Evolutionary conservation across 345 rosid species (phyloP), one percentile per base, ranked within the genome.

Genomic region (Euphorbia peplus): DNA sequence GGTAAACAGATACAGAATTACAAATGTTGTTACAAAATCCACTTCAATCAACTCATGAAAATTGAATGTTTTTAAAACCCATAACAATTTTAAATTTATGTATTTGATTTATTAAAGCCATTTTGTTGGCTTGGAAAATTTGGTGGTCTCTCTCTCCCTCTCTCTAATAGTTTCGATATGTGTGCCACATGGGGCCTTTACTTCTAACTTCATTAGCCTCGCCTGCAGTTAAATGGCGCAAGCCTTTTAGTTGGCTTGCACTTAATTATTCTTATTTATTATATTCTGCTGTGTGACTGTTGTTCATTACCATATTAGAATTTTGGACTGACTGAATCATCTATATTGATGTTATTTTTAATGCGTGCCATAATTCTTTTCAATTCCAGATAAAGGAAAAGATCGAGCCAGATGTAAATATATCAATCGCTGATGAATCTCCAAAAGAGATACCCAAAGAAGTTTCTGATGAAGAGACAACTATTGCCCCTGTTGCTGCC

Each of bases 361-460:
- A 50, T 67, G 62, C 35, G 60, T 66, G 8, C 35, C 29, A 7
- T 51, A 19, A 53, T 60, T 32, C 56, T 57, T 62, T 19, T 71
- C 69, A 16, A 54, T 63, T 81, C 57, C 82, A 95, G 99, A 80
- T 83, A 52, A 88, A 85, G 83, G 95, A 75, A 71, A 88, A 79
- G 67, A 70, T 76, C 70, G 66, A 80, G 21, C 85, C 79, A 75
- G 75, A 66, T 76, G 67, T 14, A 70, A 79, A 71, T 77, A 39
- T 78, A 29, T 69, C 74, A 69, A 77, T 75, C 63, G 72, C 82
- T 37, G 80, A 79, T 68, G 90, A 69, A 70, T 74, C 79, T 75
- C 73, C 81, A 10, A 79, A 73, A 74, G 91, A 77, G 60, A 68
- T 70, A 12, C 60, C 71, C 57, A 78, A 79, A 75, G 91, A 86